Base-by-base conservation (phyloP, 78 protist species). In the Acrasis kona region DNA sequence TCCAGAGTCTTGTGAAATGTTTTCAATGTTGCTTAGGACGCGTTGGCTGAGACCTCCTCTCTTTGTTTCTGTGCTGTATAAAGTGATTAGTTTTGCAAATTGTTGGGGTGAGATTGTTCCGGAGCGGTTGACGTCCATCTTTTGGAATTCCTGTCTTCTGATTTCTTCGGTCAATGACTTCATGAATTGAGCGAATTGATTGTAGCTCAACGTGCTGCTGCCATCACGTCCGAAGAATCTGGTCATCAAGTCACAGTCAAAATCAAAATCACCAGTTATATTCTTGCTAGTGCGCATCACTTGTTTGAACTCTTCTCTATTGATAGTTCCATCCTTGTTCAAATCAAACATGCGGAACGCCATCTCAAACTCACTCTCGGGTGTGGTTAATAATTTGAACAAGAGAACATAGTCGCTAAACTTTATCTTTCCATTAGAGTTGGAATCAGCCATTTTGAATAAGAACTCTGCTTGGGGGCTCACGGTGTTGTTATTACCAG, bases 301-400 rank as follows among this genome's bases (percentile, higher is more conserved):
- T 5, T 36, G 69, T 5, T 1, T 74, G 31, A 81, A 81, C 67
- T 74, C 80, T 10, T 71, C 77, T 1, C 19, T 4, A n/a, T 6
- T 37, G 38, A 83, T 39, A 29, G 37, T 36, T 1, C 82, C 81
- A 28, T 50, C 37, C 38, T 3, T 31, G n/a, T 76, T 31, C 10
- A 1, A 1, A 70, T 83, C 87, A 7, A 83, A 83, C 81, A 83
- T 27, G 0, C 42, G 29, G 12, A 83, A 83, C 0, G 87, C 87
- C 30, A 83, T 8, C 41, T 83, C 82, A 30, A 72, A 83, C 12
- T 70, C 76, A 10, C 36, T 19, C 34, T 30, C 29, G 1, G 70
- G 32, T 6, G 78, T 79, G n/a, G 80, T 79, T 42, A 79, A 65
- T 19, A 79, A 40, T 4, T 29, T 29, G 65, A 73, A 27, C 7